Base-by-base conservation (phyloP, 2,329 filamentous ascomycete species). In the Pseudogymnoascus sp. region DNA sequence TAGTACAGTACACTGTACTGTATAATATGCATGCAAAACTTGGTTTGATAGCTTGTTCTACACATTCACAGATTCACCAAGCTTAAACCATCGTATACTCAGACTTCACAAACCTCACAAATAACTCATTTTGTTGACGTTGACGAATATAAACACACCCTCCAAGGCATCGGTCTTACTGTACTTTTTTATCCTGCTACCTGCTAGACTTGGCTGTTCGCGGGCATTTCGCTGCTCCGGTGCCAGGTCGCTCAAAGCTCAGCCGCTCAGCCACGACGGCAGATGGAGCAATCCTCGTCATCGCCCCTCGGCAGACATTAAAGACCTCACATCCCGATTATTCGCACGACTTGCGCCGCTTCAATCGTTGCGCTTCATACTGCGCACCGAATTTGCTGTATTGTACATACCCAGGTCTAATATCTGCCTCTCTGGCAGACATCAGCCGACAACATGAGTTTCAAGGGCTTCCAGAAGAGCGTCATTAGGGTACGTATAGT, bases 401-500 rank as follows among this genome's bases (percentile, higher is more conserved):
- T 54, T 54, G 44, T 33, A 54, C 26, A 54, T 54, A 54, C 26
- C n/a, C n/a, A 54, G 26, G n/a, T 31, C 44, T 54, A 54, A 17
- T 7, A 54, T 33, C 26, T 33, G 44, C 44, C 44, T 13, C 26
- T 54, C 13, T 54, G 44, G 44, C 44, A 33, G 44, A 54, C 44
- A 37, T 29, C 40, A 44, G 59, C 64, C 65, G 62, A 64, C 62
- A 63, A 70, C 73, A 97, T 99, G 94, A 97, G 92, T 84, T 92
- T 96, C 82, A 95, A 94, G 78, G 94, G 94, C 71, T 90, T 99
- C 72, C 86, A 89, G 74, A 97, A 97, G 82, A 88, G 88, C 79
- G 80, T 96, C 73, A 84, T 85, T 65, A 85, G 94, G 78, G 93
- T 93, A 83, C 74, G 86, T 71, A 47, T 37, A 10, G n/a, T 33